Conservation (phyloP, 495 filamentous ascomycete species). For the Penicillium chermesinum region DNA sequence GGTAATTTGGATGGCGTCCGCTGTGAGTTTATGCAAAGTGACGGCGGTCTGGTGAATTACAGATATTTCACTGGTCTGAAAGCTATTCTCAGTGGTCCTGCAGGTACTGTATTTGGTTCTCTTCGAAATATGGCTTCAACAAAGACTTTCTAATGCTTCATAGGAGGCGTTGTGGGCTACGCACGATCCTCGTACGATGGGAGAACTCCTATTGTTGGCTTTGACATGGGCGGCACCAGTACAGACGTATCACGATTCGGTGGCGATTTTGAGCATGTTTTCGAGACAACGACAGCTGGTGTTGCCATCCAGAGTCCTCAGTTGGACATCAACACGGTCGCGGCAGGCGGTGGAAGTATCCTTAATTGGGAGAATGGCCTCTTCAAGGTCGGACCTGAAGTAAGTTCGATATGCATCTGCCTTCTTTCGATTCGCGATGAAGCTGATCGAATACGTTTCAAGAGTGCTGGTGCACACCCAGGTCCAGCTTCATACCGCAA, state of each 20-base stretch:
- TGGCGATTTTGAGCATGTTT: conserved; percentile 86
- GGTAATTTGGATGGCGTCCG: neutral
- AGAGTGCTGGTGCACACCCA: conserved; percentile 82
- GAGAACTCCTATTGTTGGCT: neutral
- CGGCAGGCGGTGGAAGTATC: conserved; percentile 82
- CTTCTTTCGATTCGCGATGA: too few species aligned
- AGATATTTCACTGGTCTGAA: neutral
- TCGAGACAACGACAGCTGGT: conserved; percentile 90
- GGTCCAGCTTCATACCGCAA: conserved; percentile 92
- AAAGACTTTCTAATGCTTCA: neutral
- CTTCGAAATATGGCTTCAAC: neutral
- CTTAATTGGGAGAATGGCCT: conserved; percentile 82
- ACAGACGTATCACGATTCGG: conserved; percentile 81
- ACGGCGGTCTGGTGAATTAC: neutral
- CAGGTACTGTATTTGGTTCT: neutral
- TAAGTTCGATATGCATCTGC: too few species aligned
- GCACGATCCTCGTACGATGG: neutral
- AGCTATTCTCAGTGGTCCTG: neutral
- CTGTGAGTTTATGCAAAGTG: neutral
- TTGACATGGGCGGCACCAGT: neutral
- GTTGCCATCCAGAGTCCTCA: conserved; percentile 91
- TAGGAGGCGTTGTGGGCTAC: neutral
- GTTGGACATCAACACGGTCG: conserved; percentile 92
- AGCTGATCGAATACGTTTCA: too few species aligned
- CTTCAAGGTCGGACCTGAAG: conserved; percentile 89